Conservation (phyloP, 768 basidiomycete genomes). For the Xanthoconium purpureum region DNA sequence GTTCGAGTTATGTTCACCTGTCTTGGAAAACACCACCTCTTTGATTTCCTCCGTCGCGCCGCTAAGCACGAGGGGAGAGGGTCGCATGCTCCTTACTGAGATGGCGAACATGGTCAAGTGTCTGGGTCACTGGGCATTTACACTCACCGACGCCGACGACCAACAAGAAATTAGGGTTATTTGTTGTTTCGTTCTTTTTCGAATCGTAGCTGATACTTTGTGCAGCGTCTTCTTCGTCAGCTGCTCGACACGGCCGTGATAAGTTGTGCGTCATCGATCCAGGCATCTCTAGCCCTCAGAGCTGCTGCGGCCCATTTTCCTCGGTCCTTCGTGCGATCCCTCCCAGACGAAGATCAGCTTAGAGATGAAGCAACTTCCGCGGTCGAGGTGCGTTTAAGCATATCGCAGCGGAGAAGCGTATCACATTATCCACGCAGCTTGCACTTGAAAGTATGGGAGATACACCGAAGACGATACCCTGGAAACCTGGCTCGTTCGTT, state of each 20-base stretch:
- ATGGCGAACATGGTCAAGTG: constrained; percentile 15
- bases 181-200: not conserved
- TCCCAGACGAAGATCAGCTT: constrained; percentile 31
- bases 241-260: constrained; percentile 39
- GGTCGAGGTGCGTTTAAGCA: constrained; percentile 38
- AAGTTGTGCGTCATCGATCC: constrained; percentile 37
- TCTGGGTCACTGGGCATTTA: constrained; percentile 16
- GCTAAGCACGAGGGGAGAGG: constrained; percentile 8
- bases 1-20: constrained; percentile 19
- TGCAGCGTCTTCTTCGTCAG: constrained; percentile 27
- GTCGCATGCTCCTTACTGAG: constrained; percentile 21
- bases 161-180: constrained; percentile 21
- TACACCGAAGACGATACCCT: not conserved
- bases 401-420: not conserved
- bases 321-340: constrained; percentile 34
- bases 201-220: not conserved
- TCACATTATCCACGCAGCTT: constrained; percentile 16
- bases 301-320: constrained; percentile 46
- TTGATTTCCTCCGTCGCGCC: constrained; percentile 19
- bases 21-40: constrained; percentile 13
- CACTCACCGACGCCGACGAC: not conserved
- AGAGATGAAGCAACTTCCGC: constrained; percentile 38
- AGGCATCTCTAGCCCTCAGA: constrained; percentile 44
- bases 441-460: constrained; percentile 36
- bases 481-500: constrained; percentile 25